A percentile compares a stretch with the other conserved stretches of the same genome.
phyloP scores from a whole-genome alignment of 305 asterid genomes.

The Fraxinus albicans region DNA sequence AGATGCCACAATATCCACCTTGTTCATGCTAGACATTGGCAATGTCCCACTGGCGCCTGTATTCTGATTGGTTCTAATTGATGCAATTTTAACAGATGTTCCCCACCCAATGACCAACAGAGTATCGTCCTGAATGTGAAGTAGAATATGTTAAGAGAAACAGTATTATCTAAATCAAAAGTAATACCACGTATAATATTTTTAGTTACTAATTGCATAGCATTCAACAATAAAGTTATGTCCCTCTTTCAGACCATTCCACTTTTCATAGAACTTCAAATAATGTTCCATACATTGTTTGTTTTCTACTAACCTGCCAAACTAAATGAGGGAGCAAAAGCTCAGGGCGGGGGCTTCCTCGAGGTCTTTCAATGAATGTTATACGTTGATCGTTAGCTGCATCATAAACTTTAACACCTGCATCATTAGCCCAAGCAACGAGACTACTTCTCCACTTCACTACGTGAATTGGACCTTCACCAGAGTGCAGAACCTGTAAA shows the following conservation, averaged over 20 bases:
- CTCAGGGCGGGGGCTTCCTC: slow-evolving; percentile 94
- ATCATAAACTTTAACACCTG: slow-evolving; percentile 97
- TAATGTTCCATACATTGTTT: slow-evolving; percentile 1
- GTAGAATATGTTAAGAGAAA: slow-evolving; percentile 27
- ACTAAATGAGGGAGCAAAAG: slow-evolving; percentile 91
- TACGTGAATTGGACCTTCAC: slow-evolving; percentile 96
- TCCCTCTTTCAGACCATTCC: slow-evolving; percentile 17
- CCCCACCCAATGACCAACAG: slow-evolving; percentile 99
- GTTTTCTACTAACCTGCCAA: slow-evolving; percentile 77
- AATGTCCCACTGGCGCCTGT: slow-evolving; percentile 63
- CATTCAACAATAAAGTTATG: slow-evolving; percentile 9
- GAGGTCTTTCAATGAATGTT: slow-evolving; percentile 89
- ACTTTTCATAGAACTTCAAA: slow-evolving; percentile 4
- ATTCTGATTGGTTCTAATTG: slow-evolving; percentile 65
- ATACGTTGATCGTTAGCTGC: slow-evolving; percentile 88
- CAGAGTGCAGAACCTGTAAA: slow-evolving; percentile 89
- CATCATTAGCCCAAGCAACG: slow-evolving; percentile 97
- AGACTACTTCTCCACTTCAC: slow-evolving; percentile 90
- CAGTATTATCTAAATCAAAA: slow-evolving; percentile 17
- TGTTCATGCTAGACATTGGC: slow-evolving; percentile 70
- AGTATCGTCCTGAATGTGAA: slow-evolving; percentile 69
- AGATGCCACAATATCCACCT: slow-evolving; percentile 97
- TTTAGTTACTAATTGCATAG: slow-evolving; percentile 6
- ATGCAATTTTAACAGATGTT: slow-evolving; percentile 78
- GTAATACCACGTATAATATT: slow-evolving; percentile 14